These are phyloP conservation scores for Rickenella mellea DNA, from an alignment of 768 basidiomycete genomes.

Conservation along the genomic window DNA sequence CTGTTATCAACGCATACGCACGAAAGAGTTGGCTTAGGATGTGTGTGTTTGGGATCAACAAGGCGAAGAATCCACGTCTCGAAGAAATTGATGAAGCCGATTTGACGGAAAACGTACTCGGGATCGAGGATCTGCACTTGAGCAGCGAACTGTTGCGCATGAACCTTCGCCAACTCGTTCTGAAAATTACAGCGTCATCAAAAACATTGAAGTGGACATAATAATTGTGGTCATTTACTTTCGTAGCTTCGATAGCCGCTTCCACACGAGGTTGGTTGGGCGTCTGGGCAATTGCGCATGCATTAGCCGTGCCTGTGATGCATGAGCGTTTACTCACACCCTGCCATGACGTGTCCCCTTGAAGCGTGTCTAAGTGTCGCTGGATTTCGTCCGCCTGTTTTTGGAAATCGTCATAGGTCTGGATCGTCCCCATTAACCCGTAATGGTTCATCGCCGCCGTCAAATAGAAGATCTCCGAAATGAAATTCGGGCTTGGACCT, in stretches of 20 bases:
- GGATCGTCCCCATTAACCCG: slow-evolving; percentile 76
- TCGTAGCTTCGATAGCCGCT: slow-evolving; percentile 65
- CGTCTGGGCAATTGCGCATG: slow-evolving; percentile 30
- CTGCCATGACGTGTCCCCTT: not conserved
- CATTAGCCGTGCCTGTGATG: not conserved
- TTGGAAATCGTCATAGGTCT: slow-evolving; percentile 59
- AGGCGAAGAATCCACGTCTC: slow-evolving; percentile 91
- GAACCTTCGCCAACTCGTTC: slow-evolving; percentile 62
- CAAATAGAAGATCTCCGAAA: slow-evolving; percentile 91
- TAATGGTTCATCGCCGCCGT: slow-evolving; percentile 83
- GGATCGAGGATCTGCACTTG: slow-evolving; percentile 84
- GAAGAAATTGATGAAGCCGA: slow-evolving; percentile 81
- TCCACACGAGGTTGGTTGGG: slow-evolving; percentile 72
- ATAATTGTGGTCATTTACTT: slow-evolving; percentile 31
- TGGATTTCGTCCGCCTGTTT: slow-evolving; percentile 73
- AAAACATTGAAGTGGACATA: not conserved
- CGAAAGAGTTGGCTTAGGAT: slow-evolving; percentile 64
- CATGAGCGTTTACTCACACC: not conserved
- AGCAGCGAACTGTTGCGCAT: slow-evolving; percentile 68
- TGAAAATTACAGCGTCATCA: slow-evolving; percentile 17
- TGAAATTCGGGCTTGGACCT: slow-evolving; percentile 80
- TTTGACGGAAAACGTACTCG: slow-evolving; percentile 66
- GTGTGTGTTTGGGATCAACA: slow-evolving; percentile 70
- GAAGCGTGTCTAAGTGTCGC: slow-evolving; percentile 55
- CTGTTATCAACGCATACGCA: slow-evolving; percentile 28